Percentiles rank a stretch among this genome's conserved stretches.
Evolutionary conservation across 352 stramenopile species (phyloP).

Genomic region (Phytophthora citricola): DNA sequence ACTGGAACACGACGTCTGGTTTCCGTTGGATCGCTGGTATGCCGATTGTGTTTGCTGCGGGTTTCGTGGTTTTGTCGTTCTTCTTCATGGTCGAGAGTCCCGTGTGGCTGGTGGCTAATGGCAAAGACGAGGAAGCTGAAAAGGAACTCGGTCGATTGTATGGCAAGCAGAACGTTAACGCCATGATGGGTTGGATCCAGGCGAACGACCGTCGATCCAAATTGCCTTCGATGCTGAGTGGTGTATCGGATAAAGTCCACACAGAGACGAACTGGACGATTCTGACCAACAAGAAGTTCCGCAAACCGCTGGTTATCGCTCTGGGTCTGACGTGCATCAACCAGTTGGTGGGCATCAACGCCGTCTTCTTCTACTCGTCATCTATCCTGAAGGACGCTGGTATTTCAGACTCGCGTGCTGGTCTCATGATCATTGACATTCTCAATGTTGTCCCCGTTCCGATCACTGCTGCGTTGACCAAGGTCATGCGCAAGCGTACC

Average conservation of each 20-base stretch:
- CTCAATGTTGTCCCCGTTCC: slow-evolving; percentile 58
- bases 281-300: slow-evolving; percentile 34
- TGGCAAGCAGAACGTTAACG: slow-evolving; percentile 41
- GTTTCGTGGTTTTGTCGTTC: slow-evolving; percentile 35
- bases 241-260: slow-evolving; percentile 3
- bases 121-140: slow-evolving; percentile 33
- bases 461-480: slow-evolving; percentile 30
- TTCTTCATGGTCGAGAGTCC: slow-evolving; percentile 56
- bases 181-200: slow-evolving; percentile 43
- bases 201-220: slow-evolving; percentile 29
- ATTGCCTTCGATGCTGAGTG: slow-evolving; percentile 29
- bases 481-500: slow-evolving; percentile 44
- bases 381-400: slow-evolving; percentile 60
- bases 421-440: slow-evolving; percentile 61
- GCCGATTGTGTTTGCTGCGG: slow-evolving; percentile 37
- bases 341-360: slow-evolving; percentile 71
- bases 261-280: slow-evolving; percentile 30
- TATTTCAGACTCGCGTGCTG: slow-evolving; percentile 50
- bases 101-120: slow-evolving; percentile 49
- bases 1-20: slow-evolving; percentile 45
- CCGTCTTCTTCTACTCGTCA: slow-evolving; percentile 74
- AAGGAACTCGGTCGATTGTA: slow-evolving; percentile 37
- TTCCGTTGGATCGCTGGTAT: slow-evolving; percentile 63
- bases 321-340: slow-evolving; percentile 52
- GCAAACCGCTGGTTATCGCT: slow-evolving; percentile 48